phyloP scores from a whole-genome alignment of 352 stramenopile species.

The Plasmopara halstedii region DNA sequence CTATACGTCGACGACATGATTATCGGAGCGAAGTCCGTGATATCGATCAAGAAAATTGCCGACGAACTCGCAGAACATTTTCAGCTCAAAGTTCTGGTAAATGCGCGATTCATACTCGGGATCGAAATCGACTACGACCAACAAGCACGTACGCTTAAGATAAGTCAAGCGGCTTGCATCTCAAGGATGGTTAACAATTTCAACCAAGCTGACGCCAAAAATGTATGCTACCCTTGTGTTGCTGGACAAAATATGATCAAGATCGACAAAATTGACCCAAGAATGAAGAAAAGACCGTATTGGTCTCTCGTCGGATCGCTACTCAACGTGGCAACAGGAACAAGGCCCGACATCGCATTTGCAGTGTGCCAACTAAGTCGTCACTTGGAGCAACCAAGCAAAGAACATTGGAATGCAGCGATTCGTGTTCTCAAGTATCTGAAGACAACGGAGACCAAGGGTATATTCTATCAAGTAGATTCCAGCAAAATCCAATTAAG shows the following conservation, averaged over 20 bases:
- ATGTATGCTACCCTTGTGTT: not conserved
- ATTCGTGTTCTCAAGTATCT: not conserved
- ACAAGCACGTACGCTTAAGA: not conserved
- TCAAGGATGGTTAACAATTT: not conserved
- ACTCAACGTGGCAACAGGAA: too few relatives aligned
- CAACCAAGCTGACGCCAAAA: not conserved
- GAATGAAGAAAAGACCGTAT: not conserved
- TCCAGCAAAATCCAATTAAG: too few relatives aligned
- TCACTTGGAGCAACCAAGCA: too few relatives aligned
- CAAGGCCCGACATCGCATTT: not conserved
- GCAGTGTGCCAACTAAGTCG: too few relatives aligned
- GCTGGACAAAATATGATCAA: too few relatives aligned
- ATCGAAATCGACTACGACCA: not conserved
- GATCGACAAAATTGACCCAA: not conserved
- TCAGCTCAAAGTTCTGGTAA: not conserved
- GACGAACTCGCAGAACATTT: not conserved
- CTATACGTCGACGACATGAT: not conserved
- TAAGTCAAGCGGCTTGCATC: not conserved
- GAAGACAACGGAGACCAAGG: not conserved
- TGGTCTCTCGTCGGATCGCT: not conserved
- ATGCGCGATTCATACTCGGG: not conserved
- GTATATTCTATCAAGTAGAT: not conserved
- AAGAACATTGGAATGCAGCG: too few relatives aligned
- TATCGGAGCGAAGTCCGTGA: not conserved
- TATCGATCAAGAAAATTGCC: not conserved